Evolutionary conservation across 768 basidiomycete species (phyloP).

Genomic region (Collybiopsis confluens): DNA sequence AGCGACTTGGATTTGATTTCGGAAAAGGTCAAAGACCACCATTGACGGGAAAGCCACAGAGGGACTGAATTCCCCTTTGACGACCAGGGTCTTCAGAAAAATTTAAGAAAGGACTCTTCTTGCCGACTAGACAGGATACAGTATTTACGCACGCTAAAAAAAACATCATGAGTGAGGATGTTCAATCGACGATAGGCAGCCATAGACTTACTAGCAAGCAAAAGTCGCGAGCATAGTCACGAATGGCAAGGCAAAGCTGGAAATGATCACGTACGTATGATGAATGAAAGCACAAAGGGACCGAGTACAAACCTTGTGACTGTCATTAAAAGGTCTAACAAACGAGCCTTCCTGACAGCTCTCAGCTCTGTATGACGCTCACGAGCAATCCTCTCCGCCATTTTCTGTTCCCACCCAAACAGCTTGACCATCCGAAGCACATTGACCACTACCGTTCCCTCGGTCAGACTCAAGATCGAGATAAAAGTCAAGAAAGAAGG

Average conservation of each 20-base stretch:
- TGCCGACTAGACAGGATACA: too few species aligned
- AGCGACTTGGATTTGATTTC: constrained; percentile 12
- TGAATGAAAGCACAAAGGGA: not conserved
- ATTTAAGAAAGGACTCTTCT: too few species aligned
- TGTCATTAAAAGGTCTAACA: constrained; percentile 43
- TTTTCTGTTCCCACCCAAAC: constrained; percentile 62
- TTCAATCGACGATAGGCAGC: not conserved
- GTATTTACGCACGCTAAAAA: constrained; percentile 3
- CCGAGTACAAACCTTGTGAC: constrained; percentile 33
- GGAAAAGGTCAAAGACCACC: constrained; percentile 43
- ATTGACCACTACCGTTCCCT: constrained; percentile 40
- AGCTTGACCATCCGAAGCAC: constrained; percentile 67
- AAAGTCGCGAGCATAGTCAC: constrained; percentile 64
- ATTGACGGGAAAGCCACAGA: constrained; percentile 24
- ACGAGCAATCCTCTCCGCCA: constrained; percentile 45
- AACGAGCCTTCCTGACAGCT: constrained; percentile 47
- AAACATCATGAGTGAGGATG: not conserved
- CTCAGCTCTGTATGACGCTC: constrained; percentile 61
- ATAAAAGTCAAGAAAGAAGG: constrained; percentile 9
- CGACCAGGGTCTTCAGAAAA: constrained; percentile 8
- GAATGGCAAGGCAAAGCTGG: constrained; percentile 52
- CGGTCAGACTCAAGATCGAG: constrained; percentile 20
- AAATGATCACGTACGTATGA: not conserved
- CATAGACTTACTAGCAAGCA: constrained; percentile 47
- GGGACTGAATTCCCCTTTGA: constrained; percentile 6